Percentiles rank a stretch among this genome's conserved stretches.
phyloP scores from a whole-genome alignment of 2,329 filamentous ascomycete genomes.

The Amylocarpus encephaloides region DNA sequence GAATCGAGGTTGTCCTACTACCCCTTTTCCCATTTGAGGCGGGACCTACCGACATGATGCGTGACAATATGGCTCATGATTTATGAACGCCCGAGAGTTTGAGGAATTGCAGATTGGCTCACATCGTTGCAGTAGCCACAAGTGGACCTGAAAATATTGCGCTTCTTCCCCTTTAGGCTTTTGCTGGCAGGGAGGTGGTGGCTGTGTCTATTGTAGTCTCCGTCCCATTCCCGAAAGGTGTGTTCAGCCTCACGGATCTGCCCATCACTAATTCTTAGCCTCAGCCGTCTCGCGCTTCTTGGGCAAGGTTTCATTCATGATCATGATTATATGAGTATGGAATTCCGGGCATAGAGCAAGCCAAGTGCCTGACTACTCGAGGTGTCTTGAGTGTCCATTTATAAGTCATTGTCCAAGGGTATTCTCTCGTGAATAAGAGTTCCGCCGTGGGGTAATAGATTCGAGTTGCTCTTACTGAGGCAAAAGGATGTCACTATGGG shows the following conservation, averaged over 20 bases:
- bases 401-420: background rate
- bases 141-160: no score
- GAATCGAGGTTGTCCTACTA: no score
- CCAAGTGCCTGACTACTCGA: no score
- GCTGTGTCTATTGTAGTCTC: background rate
- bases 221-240: background rate
- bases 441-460: background rate
- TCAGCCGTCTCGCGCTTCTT: background rate
- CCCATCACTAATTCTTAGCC: background rate
- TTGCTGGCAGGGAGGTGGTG: no score
- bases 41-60: no score
- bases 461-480: background rate
- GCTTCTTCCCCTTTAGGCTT: no score
- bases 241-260: background rate
- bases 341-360: background rate
- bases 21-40: no score
- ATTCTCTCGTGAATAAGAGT: background rate
- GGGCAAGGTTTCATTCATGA: background rate
- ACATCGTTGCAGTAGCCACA: no score
- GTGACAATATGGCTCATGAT: no score
- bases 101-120: no score
- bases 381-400: no score
- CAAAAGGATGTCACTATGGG: constrained; percentile 18
- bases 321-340: background rate
- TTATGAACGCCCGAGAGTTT: no score